Conservation (phyloP, 2,329 filamentous ascomycete species). For the Triangularia verruculosa region DNA sequence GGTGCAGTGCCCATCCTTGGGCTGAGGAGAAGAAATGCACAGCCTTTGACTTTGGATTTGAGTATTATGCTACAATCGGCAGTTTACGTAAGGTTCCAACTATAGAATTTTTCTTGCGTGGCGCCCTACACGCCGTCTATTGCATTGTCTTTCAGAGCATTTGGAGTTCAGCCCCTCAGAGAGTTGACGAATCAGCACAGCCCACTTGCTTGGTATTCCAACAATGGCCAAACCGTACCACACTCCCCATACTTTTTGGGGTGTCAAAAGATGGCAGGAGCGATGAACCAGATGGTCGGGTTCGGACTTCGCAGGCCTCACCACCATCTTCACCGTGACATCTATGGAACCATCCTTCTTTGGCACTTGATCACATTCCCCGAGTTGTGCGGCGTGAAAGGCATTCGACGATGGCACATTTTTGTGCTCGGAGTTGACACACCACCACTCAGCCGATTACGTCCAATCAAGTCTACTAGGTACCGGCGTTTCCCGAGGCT, state of each 20-base stretch:
- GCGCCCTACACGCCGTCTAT: background rate
- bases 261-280: background rate
- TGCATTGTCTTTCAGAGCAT: background rate
- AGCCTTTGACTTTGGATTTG: background rate
- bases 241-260: background rate
- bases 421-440: background rate
- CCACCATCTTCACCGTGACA: too few relatives aligned
- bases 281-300: background rate
- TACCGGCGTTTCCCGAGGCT: background rate
- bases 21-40: background rate
- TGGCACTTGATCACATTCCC: background rate
- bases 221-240: background rate
- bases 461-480: background rate
- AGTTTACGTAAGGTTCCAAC: background rate
- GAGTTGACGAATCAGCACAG: background rate
- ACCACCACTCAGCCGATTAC: background rate
- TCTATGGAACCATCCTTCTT: background rate
- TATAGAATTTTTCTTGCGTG: background rate
- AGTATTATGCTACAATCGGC: background rate
- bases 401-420: background rate
- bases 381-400: background rate
- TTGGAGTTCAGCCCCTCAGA: background rate
- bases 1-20: background rate
- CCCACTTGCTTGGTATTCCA: background rate
- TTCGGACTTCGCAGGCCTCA: background rate